These are phyloP conservation scores for Saitozyma sp. DNA, from an alignment of 768 basidiomycete genomes.

Conservation along the genomic window DNA sequence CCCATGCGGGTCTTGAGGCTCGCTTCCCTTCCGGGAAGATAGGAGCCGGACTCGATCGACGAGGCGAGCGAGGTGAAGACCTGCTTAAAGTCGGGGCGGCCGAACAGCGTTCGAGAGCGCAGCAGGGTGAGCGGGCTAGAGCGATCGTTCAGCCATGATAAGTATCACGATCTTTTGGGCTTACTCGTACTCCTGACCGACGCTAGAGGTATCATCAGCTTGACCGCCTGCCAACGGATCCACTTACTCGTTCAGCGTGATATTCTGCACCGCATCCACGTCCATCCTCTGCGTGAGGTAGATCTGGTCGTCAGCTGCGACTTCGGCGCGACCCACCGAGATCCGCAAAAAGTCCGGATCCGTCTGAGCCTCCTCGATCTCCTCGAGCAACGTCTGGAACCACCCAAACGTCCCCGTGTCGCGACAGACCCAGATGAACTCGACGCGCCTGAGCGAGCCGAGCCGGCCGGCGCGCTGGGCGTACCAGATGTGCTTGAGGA, in stretches of 20 bases:
- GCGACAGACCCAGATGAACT: conserved; percentile 75
- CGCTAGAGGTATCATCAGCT: conserved; percentile 12
- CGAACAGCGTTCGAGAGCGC: conserved; percentile 84
- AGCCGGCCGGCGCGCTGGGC: conserved; percentile 74
- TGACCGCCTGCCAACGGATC: not conserved
- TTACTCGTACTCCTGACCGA: conserved; percentile 46
- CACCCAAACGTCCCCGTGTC: conserved; percentile 76
- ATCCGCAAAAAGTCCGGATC: conserved; percentile 65
- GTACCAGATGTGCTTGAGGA: conserved; percentile 96
- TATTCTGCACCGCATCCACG: conserved; percentile 40
- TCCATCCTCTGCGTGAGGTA: conserved; percentile 45
- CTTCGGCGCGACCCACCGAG: too few species aligned
- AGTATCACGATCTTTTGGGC: conserved; percentile 1
- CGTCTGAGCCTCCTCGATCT: conserved; percentile 82
- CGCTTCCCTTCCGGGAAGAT: conserved; percentile 73
- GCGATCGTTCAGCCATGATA: conserved; percentile 3
- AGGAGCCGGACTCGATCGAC: conserved; percentile 78
- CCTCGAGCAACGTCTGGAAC: conserved; percentile 86
- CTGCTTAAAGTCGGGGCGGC: conserved; percentile 82
- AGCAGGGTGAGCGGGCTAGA: conserved; percentile 75
- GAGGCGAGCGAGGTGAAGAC: conserved; percentile 74
- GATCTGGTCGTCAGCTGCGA: conserved; percentile 21
- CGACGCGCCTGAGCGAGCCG: conserved; percentile 79
- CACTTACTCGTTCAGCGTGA: conserved; percentile 42
- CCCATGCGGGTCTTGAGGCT: conserved; percentile 81